Evolutionary conservation across 805 yeast genomes (phyloP).

Genomic region (Candida coleopterorum): DNA sequence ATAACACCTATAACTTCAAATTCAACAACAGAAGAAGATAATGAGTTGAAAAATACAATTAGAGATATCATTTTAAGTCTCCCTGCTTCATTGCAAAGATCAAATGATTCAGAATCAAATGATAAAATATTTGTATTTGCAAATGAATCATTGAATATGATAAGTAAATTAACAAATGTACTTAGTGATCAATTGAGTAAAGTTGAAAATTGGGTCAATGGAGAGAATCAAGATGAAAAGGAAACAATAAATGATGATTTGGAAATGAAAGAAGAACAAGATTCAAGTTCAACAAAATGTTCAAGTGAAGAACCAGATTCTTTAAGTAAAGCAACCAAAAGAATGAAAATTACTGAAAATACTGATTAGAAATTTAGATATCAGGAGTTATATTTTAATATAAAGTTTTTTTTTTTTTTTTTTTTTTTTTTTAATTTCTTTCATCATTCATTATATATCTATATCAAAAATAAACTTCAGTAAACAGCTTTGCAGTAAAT

Average conservation of each 20-base stretch:
- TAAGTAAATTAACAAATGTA: constrained; percentile 72
- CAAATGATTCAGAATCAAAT: constrained; percentile 27
- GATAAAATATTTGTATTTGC: constrained; percentile 78
- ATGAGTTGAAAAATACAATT: constrained; percentile 62
- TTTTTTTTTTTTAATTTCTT: background rate
- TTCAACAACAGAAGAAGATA: constrained; percentile 6
- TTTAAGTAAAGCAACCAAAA: constrained; percentile 8
- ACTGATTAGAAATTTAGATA: background rate
- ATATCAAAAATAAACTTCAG: constrained; percentile 41
- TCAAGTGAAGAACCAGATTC: constrained; percentile 9
- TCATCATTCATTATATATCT: background rate
- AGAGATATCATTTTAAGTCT: constrained; percentile 71
- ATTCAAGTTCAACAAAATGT: background rate
- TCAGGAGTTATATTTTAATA: background rate
- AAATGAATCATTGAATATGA: constrained; percentile 84
- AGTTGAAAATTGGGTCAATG: constrained; percentile 79
- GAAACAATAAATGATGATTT: constrained; percentile 3
- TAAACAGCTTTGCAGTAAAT: constrained; percentile 45
- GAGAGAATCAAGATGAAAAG: constrained; percentile 12
- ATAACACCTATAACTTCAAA: constrained; percentile 11
- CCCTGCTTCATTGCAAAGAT: constrained; percentile 55
- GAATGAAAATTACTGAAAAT: constrained; percentile 9
- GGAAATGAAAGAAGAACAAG: constrained; percentile 2
- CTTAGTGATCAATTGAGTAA: constrained; percentile 80
- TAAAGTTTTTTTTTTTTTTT: background rate